Conservation (phyloP, 805 yeast genomes). For the Saccharomycopsis sp. region DNA sequence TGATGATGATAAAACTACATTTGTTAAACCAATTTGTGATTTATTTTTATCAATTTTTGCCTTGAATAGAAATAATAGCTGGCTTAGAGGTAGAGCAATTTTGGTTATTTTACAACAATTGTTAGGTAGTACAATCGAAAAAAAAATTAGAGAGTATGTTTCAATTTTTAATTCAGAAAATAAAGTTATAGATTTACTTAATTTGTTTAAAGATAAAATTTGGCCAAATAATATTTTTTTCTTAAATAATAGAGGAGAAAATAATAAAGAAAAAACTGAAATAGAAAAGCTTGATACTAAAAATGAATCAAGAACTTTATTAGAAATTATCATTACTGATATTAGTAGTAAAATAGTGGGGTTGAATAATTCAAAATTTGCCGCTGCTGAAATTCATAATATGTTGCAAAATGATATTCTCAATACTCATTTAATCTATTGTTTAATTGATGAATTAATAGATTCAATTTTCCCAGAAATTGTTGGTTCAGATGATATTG, state of each 20-base stretch:
- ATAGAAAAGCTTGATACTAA: constrained; percentile 32
- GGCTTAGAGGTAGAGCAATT: constrained; percentile 81
- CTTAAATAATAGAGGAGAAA: constrained; percentile 27
- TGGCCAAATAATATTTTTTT: constrained; percentile 50
- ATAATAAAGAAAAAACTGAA: constrained; percentile 1
- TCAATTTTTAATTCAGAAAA: constrained; percentile 29
- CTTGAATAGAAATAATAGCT: constrained; percentile 49
- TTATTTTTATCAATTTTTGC: constrained; percentile 61
- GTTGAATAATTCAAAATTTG: constrained; percentile 46
- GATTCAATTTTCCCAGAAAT: constrained; percentile 25
- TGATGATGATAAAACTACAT: constrained; percentile 31
- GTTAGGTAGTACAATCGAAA: constrained; percentile 81
- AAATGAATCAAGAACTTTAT: constrained; percentile 46
- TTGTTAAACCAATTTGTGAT: constrained; percentile 77
- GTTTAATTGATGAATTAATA: constrained; percentile 47
- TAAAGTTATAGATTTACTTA: constrained; percentile 33
- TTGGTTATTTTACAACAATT: constrained; percentile 75
- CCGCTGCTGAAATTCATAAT: constrained; percentile 48
- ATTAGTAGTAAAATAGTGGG: constrained; percentile 71
- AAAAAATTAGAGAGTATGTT: constrained; percentile 36
- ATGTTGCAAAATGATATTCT: constrained; percentile 67
- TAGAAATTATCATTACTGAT: constrained; percentile 51
- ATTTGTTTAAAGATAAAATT: constrained; percentile 23
- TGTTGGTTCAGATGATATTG: not conserved
- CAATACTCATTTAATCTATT: constrained; percentile 52